Evolutionary conservation across 2,329 filamentous ascomycete species (phyloP), one percentile per base, ranked within the genome.

Genomic region (Claviceps quebecensis): DNA sequence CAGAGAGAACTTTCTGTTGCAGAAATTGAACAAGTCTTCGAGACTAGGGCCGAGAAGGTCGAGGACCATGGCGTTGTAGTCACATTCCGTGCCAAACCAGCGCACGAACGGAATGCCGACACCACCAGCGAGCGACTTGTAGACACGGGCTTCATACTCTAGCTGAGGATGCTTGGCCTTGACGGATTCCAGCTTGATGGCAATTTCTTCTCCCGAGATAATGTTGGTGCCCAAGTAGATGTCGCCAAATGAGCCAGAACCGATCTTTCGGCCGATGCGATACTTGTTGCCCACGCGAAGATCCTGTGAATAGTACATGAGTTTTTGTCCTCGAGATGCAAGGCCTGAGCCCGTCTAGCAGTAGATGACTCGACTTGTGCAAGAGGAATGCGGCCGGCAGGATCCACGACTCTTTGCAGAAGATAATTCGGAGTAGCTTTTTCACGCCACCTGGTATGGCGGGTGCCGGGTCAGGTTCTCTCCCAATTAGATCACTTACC

Each of bases 21-120:
- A 98, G 72, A 97, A 97, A 81, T 98, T 97, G 87, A 98, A 98
- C 37, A 98, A 80, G 67, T 98, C 93, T 72, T 98, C 93, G 70
- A 98, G 74, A 64, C 86, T 93, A 59, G 93, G 93, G 40, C 93
- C 93, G 53, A 98, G 86, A 26, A 98, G 83, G 65, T 98, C 93
- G 58, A 97, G 82, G 49, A 98, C 93, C 93, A 98, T 97, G 69
- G 93, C 93, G 72, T 98, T 97, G 82, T 98, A 97, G 75, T 97
- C 93, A 72, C 91, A 97, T 73, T 98, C 93, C 55, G 91, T 97
- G 60, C 93, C 93, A 71, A 97, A 98, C 93, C 93, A 98, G 72
- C 91, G 89, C 66, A 98, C 93, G 65, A 97, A 97, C 47, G 93
- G 93, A 59, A 98, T 98, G 55, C 93, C 93, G 61, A 97, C 93